Percentiles rank a stretch among this genome's conserved stretches.
Conservation (phyloP, 495 filamentous ascomycete species). For the Daldinia concentrica region DNA sequence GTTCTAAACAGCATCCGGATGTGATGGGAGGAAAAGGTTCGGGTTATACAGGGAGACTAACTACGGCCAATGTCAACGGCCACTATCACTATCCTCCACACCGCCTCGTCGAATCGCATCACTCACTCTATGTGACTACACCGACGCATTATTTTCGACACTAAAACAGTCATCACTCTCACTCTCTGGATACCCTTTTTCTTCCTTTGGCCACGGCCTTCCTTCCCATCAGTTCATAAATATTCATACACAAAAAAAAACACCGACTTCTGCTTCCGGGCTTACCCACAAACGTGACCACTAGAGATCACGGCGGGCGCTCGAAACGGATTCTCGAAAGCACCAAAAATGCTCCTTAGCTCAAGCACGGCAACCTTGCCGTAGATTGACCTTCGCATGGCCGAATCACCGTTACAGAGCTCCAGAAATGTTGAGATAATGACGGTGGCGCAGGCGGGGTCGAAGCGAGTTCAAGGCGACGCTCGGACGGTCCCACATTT, state of each 20-base stretch:
- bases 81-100: slow-evolving; percentile 3
- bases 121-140: not conserved
- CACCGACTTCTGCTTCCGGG: not conserved
- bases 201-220: slow-evolving; percentile 1
- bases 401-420: not conserved
- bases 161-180: not conserved
- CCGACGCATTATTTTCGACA: not conserved
- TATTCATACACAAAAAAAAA: not conserved
- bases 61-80: not conserved
- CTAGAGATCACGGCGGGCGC: not conserved
- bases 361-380: not conserved
- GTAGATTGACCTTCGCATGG: not conserved
- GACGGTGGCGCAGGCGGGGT: not conserved
- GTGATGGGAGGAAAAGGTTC: not conserved
- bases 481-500: not conserved
- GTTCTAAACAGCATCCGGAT: not conserved
- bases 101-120: not conserved
- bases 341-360: not conserved
- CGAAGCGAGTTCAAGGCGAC: slow-evolving; percentile 1
- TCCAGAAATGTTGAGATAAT: slow-evolving; percentile 4
- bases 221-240: not conserved
- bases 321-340: not conserved
- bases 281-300: not conserved
- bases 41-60: slow-evolving; percentile 1
- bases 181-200: slow-evolving; percentile 3